phyloP scores from a whole-genome alignment of 495 filamentous ascomycete genomes.

The Tuber calosporum region DNA sequence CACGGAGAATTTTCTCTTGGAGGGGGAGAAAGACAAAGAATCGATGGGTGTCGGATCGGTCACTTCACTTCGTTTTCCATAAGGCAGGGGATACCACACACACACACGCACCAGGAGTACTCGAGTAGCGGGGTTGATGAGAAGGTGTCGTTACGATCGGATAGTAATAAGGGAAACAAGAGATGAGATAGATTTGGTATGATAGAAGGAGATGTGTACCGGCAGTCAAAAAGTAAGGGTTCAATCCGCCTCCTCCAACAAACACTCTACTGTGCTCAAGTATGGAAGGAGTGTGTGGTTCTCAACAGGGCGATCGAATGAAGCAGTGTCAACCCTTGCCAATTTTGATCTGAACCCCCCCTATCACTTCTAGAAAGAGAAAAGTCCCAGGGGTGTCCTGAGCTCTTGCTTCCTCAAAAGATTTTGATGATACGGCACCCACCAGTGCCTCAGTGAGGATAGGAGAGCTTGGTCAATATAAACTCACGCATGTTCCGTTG shows the following conservation, averaged over 20 bases:
- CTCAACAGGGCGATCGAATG: background rate
- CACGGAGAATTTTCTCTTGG: background rate
- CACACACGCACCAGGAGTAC: too few species aligned
- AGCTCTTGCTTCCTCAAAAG: background rate
- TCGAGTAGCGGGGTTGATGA: background rate
- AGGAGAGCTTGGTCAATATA: background rate
- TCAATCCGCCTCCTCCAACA: background rate
- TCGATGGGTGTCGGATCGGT: background rate
- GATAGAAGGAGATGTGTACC: background rate
- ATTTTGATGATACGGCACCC: background rate
- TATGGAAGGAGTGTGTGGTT: background rate
- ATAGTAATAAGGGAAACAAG: background rate
- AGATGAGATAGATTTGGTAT: background rate
- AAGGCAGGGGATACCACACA: background rate
- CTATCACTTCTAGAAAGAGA: constrained; percentile 24
- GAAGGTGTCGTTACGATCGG: background rate
- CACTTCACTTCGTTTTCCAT: background rate
- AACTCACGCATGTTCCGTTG: background rate
- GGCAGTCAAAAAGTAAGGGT: background rate
- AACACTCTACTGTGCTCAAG: background rate
- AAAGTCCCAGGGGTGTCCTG: constrained; percentile 2
- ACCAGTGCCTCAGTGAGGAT: background rate
- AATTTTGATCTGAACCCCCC: constrained; percentile 14
- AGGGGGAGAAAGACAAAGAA: background rate
- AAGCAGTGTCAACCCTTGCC: constrained; percentile 4